These are phyloP conservation scores for Xylaria sp. DNA, from an alignment of 2,329 filamentous ascomycete genomes.

Conservation along the genomic window DNA sequence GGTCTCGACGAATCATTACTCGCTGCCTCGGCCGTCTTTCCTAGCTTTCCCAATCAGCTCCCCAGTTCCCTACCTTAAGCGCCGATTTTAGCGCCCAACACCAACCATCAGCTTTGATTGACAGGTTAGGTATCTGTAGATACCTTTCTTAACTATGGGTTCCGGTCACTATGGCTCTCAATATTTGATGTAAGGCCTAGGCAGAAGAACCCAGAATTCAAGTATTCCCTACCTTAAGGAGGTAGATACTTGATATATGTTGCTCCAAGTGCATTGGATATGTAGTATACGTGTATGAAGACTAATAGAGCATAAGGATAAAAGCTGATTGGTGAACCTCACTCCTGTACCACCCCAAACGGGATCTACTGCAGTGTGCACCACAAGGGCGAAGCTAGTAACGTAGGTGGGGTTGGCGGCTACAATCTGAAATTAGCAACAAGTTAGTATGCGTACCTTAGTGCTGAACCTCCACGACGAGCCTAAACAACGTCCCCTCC, in stretches of 20 bases:
- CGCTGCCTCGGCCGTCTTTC: neutral
- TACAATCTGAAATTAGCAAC: slow-evolving; percentile 33
- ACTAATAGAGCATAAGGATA: neutral
- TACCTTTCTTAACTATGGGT: neutral
- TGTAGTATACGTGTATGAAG: neutral
- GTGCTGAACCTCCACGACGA: neutral
- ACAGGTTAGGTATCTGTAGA: neutral
- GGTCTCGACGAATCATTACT: neutral
- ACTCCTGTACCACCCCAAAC: neutral
- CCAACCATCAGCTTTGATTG: neutral
- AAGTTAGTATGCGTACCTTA: neutral
- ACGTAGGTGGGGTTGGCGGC: slow-evolving; percentile 21
- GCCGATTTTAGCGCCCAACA: slow-evolving; percentile 12
- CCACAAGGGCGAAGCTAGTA: neutral
- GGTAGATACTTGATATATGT: neutral
- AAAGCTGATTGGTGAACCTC: neutral
- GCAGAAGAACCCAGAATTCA: no score
- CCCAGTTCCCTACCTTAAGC: slow-evolving; percentile 2
- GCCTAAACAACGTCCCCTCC: slow-evolving; percentile 7
- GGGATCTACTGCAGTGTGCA: slow-evolving; percentile 3
- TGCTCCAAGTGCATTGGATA: neutral
- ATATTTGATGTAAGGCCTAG: no score
- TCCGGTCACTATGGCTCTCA: neutral
- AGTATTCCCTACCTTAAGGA: no score
- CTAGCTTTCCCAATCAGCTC: slow-evolving; percentile 10